A percentile compares a stretch with the other conserved stretches of the same genome.
Conservation (phyloP, 257 asterid species). For the Solanum tarapatanum region DNA sequence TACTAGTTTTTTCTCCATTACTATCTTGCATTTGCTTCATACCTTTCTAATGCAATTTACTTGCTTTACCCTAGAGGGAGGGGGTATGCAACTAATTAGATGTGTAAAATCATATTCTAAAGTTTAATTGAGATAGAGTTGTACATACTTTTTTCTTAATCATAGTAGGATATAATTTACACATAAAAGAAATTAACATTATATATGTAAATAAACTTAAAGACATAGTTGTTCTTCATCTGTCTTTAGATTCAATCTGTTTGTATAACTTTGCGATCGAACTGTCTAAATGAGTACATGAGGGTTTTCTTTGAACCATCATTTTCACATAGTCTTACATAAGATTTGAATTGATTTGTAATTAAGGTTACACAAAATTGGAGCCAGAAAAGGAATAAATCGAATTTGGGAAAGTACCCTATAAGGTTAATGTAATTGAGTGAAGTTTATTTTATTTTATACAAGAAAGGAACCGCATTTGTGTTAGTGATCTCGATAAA, state of each 20-base stretch:
- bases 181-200: too few species aligned
- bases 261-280: too few species aligned
- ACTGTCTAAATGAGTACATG: background rate
- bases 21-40: background rate
- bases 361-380: background rate
- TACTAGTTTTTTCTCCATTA: too few species aligned
- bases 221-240: background rate
- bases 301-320: too few species aligned
- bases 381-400: background rate
- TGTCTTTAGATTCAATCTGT: background rate
- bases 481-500: background rate
- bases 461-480: background rate
- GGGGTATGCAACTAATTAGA: background rate
- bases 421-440: background rate
- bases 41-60: background rate
- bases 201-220: too few species aligned
- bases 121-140: background rate
- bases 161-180: background rate
- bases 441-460: background rate
- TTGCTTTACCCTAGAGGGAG: too few species aligned
- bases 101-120: background rate
- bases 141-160: too few species aligned
- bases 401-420: background rate
- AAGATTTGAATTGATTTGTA: background rate
- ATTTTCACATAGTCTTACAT: too few species aligned